These are phyloP conservation scores for Thuidium tamariscinum DNA, from an alignment of 225 moss, liverwort and hornwort species.

Conservation along the genomic window DNA sequence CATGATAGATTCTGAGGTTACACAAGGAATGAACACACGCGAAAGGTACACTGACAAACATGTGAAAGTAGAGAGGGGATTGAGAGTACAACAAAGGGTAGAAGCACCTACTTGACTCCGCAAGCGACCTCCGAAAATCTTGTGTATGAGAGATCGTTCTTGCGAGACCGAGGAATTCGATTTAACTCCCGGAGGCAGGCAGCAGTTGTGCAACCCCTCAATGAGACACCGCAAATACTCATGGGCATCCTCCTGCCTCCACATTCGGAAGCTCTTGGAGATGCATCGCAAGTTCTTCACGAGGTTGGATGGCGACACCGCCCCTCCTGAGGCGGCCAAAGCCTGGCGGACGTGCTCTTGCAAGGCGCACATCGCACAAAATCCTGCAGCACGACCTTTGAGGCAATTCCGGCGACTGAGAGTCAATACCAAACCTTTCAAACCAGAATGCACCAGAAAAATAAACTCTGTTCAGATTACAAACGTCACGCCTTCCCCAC, in stretches of 20 bases:
- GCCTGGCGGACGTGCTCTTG: conserved; percentile 92
- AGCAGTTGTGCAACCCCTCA: conserved; percentile 85
- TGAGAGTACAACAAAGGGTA: not conserved
- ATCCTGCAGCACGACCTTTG: conserved; percentile 84
- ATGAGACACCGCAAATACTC: conserved; percentile 92
- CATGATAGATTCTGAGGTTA: not conserved
- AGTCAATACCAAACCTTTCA: conserved; percentile 10
- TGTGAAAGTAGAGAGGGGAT: not conserved
- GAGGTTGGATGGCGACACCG: conserved; percentile 69
- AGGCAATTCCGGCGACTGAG: not conserved
- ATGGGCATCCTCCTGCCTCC: conserved; percentile 96
- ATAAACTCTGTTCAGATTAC: not conserved
- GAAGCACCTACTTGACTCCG: conserved; percentile 61
- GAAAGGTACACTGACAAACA: not conserved
- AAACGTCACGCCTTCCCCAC: not conserved
- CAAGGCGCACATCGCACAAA: conserved; percentile 92
- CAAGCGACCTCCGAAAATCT: conserved; percentile 87
- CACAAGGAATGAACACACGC: not conserved
- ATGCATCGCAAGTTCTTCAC: conserved; percentile 92
- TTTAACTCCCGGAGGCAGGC: conserved; percentile 62
- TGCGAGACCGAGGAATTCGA: conserved; percentile 60
- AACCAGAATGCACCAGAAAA: not conserved
- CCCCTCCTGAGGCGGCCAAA: conserved; percentile 62
- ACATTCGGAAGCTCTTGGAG: conserved; percentile 79
- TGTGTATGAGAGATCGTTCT: conserved; percentile 79